Conservation (phyloP, 306 rosid genomes). For the Medicago ruthenica region DNA sequence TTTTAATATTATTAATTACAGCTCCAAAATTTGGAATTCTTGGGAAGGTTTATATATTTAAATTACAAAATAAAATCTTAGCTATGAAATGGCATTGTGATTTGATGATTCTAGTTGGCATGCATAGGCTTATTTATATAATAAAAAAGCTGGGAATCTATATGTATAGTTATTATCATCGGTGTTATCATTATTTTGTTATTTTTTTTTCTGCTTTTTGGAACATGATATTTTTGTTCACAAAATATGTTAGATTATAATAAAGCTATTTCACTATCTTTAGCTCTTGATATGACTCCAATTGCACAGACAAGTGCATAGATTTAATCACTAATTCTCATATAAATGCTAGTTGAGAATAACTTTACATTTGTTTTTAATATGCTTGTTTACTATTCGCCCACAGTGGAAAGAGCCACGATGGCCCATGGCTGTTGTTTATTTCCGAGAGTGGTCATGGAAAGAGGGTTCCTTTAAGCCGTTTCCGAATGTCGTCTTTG, state of each 20-base stretch:
- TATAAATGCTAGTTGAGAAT: conserved; percentile 2
- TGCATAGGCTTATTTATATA: conserved; percentile 12
- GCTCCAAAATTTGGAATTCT: conserved; percentile 22
- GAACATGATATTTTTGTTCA: neutral
- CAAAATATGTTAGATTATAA: conserved; percentile 4
- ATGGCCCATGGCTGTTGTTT: conserved; percentile 96
- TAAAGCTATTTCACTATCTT: neutral
- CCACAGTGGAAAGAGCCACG: conserved; percentile 55
- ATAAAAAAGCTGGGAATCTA: neutral
- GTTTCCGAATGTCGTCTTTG: conserved; percentile 73
- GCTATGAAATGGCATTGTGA: conserved; percentile 18
- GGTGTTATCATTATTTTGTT: neutral
- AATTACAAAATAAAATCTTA: conserved; percentile 1
- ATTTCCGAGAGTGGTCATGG: conserved; percentile 93
- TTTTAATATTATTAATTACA: conserved; percentile 13
- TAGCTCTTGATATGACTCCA: conserved; percentile 18
- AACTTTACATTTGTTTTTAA: conserved; percentile 31
- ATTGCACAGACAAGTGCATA: conserved; percentile 15
- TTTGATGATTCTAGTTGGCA: conserved; percentile 18
- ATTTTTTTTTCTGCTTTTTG: conserved; percentile 8
- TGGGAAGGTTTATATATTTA: neutral
- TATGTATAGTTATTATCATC: neutral
- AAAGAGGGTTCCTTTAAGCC: conserved; percentile 91
- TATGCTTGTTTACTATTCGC: conserved; percentile 24
- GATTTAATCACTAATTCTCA: conserved; percentile 31